Conservation (phyloP, 2,329 filamentous ascomycete genomes). For the Ophiostoma ips region DNA sequence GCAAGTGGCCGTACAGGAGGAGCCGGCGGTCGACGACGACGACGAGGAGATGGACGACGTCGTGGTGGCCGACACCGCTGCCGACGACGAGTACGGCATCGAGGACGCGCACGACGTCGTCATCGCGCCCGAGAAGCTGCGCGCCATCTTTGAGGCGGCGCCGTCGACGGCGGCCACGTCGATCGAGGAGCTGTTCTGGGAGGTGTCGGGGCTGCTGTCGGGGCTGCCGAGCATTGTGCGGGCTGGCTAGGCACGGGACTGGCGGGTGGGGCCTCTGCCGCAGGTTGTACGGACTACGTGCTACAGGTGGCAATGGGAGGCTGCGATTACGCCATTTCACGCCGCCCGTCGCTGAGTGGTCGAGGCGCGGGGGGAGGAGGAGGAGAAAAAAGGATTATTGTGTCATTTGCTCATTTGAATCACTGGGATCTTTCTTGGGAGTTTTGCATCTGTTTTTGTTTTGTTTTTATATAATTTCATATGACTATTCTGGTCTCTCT, state of each 20-base stretch:
- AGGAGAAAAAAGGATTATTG: no score
- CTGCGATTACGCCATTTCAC: not conserved
- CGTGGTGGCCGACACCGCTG: slow-evolving; percentile 19
- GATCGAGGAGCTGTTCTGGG: slow-evolving; percentile 63
- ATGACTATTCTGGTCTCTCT: not conserved
- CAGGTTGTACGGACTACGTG: no score
- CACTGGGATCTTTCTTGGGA: not conserved
- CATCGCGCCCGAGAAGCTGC: slow-evolving; percentile 52
- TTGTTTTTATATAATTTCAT: not conserved
- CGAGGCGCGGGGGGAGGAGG: no score
- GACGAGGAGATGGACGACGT: slow-evolving; percentile 29
- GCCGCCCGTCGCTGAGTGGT: no score
- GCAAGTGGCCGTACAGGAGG: not conserved
- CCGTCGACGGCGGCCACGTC: slow-evolving; percentile 56
- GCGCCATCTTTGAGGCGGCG: slow-evolving; percentile 55
- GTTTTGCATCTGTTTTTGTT: not conserved
- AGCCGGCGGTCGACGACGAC: slow-evolving; percentile 21
- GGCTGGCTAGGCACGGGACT: not conserved
- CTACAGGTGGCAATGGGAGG: not conserved
- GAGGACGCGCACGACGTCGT: slow-evolving; percentile 40
- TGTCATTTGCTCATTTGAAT: not conserved
- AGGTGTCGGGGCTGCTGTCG: slow-evolving; percentile 51
- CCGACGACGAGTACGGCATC: slow-evolving; percentile 19
- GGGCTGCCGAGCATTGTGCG: slow-evolving; percentile 9
- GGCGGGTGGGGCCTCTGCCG: no score